Conservation (phyloP, 441 rosid genomes). For the Francoa sonchifolia region DNA sequence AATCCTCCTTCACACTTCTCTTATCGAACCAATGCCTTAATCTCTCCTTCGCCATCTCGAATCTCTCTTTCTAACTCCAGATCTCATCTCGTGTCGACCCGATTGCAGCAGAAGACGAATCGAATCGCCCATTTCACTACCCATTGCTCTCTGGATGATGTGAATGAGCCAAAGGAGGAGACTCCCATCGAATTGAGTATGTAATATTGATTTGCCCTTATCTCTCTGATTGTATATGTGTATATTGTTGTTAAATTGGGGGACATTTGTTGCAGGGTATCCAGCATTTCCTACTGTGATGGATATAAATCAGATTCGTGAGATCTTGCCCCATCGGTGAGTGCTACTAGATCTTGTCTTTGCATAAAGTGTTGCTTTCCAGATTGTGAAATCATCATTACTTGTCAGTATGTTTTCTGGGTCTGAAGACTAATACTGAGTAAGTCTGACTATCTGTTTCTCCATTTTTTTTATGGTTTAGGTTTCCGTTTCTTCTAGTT, state of each 20-base stretch:
- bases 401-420: too few relatives aligned
- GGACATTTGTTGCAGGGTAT: slow-evolving; percentile 29
- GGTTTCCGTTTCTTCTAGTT: slow-evolving; percentile 85
- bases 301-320: slow-evolving; percentile 81
- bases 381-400: too few relatives aligned
- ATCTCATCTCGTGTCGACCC: slow-evolving; percentile 19
- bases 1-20: not conserved
- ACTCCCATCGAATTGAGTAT: slow-evolving; percentile 62
- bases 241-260: not conserved
- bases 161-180: slow-evolving; percentile 21
- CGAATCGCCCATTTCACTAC: slow-evolving; percentile 14
- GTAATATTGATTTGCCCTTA: not conserved
- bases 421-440: not conserved
- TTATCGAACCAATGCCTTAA: slow-evolving; percentile 20
- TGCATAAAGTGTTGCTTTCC: not conserved
- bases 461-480: too few relatives aligned
- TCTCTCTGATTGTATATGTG: not conserved
- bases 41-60: slow-evolving; percentile 15
- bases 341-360: not conserved
- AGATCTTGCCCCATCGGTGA: slow-evolving; percentile 80
- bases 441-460: too few relatives aligned
- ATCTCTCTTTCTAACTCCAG: slow-evolving; percentile 13
- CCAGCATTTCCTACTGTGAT: slow-evolving; percentile 71
- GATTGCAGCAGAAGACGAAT: slow-evolving; percentile 5
- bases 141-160: slow-evolving; percentile 34